Conservation (phyloP, 164 flowering plant species). For the Cinnamomum chago region DNA sequence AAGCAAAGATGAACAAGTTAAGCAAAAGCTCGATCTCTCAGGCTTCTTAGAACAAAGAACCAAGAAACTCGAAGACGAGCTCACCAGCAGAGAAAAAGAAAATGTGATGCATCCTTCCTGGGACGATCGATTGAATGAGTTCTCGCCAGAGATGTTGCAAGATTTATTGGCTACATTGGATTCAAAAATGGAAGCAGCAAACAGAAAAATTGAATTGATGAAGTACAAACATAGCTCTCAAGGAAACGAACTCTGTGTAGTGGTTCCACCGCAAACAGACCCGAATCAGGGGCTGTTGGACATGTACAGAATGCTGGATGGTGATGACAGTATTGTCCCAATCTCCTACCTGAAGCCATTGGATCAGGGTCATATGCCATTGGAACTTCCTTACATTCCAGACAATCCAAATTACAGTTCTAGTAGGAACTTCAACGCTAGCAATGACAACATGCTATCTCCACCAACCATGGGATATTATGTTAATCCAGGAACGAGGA, state of each 20-base stretch:
- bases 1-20: conserved; percentile 5
- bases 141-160: background rate
- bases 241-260: background rate
- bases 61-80: conserved; percentile 1
- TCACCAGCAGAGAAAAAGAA: background rate
- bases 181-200: background rate
- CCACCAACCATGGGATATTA: no score
- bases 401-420: no score
- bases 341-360: no score
- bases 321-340: no score
- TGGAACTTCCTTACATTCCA: no score
- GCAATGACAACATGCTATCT: no score
- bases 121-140: background rate
- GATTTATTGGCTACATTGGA: background rate
- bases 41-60: background rate
- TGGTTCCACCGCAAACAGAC: no score
- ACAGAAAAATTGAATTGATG: background rate
- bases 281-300: no score
- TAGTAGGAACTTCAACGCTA: no score
- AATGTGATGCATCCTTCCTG: background rate
- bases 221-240: background rate
- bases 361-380: no score
- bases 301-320: no score
- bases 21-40: background rate
- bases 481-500: no score